These are phyloP conservation scores for Aspergillus ustus DNA, from an alignment of 2,329 filamentous ascomycete genomes.

Conservation along the genomic window DNA sequence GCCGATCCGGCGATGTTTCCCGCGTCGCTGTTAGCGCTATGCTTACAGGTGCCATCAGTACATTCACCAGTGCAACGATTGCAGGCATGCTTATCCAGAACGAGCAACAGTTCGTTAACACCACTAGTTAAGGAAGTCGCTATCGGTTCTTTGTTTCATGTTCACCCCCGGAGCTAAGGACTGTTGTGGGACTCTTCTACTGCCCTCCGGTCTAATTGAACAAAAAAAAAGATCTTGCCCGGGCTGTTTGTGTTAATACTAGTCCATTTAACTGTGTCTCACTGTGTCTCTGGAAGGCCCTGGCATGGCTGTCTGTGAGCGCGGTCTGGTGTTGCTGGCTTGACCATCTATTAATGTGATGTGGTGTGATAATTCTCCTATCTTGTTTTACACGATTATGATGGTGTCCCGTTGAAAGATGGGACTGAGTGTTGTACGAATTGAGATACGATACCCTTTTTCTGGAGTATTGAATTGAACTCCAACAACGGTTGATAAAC, in stretches of 20 bases:
- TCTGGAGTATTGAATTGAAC: not conserved
- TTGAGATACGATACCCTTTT: not conserved
- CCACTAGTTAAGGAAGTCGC: not conserved
- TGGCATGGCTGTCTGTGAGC: not conserved
- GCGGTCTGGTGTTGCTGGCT: not conserved
- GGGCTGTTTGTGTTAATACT: not conserved
- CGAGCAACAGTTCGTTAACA: conserved; percentile 37
- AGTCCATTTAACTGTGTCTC: not conserved
- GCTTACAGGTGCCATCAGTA: conserved; percentile 76
- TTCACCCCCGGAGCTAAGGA: not conserved
- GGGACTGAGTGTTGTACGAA: not conserved
- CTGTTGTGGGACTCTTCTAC: not conserved
- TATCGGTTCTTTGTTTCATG: not conserved
- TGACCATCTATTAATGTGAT: not conserved
- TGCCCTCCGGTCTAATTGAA: not conserved
- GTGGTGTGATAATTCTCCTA: not conserved
- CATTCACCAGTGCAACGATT: conserved; percentile 76
- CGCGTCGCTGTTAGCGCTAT: conserved; percentile 77
- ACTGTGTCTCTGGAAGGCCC: not conserved
- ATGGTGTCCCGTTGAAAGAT: not conserved
- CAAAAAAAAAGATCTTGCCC: not conserved
- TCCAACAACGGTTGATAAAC: not conserved
- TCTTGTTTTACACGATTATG: not conserved
- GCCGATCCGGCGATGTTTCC: conserved; percentile 74
- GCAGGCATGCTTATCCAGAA: conserved; percentile 74